These are phyloP conservation scores for Chrysosporium queenslandicum DNA, from an alignment of 2,329 filamentous ascomycete species.

Conservation along the genomic window DNA sequence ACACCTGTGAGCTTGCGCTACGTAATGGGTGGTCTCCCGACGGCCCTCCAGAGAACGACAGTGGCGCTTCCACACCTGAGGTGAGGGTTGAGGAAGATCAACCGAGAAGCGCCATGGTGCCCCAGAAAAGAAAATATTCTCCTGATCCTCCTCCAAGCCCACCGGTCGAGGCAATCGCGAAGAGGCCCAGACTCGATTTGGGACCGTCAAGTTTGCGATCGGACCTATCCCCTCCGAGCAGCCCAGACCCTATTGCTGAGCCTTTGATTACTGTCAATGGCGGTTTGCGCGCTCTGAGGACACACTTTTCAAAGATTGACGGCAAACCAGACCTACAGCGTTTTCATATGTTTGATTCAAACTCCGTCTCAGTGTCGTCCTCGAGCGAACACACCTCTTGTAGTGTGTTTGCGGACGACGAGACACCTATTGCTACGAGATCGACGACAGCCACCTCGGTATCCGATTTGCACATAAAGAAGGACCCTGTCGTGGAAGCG, in stretches of 20 bases:
- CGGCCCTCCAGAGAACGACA: constrained; percentile 4
- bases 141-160: not conserved
- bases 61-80: constrained; percentile 3
- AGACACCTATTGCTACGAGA: constrained; percentile 27
- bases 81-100: not conserved
- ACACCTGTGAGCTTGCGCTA: constrained; percentile 65
- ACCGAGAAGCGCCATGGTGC: not conserved
- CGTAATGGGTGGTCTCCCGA: constrained; percentile 69
- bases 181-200: constrained; percentile 10
- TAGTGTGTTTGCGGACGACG: constrained; percentile 20
- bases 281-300: not conserved
- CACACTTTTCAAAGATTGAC: not conserved
- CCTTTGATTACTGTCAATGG: constrained; percentile 9
- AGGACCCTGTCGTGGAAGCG: not conserved
- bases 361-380: not conserved
- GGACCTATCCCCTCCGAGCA: constrained; percentile 26
- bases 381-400: not conserved
- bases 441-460: constrained; percentile 33
- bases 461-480: constrained; percentile 18
- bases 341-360: constrained; percentile 21
- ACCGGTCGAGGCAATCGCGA: not conserved
- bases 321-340: constrained; percentile 18
- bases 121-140: constrained; percentile 14
- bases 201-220: constrained; percentile 25
- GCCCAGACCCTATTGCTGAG: constrained; percentile 13